A percentile compares a stretch with the other conserved stretches of the same genome.
These are phyloP conservation scores for Fusarium sp. DNA, from an alignment of 2,329 filamentous ascomycete genomes.

Conservation along the genomic window DNA sequence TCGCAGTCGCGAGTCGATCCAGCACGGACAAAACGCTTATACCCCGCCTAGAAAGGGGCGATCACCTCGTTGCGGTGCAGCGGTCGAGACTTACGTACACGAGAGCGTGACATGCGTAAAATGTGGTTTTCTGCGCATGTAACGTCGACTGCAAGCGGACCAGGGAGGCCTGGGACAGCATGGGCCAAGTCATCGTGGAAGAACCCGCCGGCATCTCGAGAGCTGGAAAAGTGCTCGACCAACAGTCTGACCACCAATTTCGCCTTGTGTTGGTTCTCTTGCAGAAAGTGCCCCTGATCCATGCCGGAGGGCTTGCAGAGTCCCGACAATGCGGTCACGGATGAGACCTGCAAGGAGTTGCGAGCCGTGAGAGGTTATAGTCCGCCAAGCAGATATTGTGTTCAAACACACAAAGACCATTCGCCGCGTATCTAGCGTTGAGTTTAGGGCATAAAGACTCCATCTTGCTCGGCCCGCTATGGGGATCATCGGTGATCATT, in stretches of 20 bases:
- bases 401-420: background rate
- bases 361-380: background rate
- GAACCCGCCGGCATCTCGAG: background rate
- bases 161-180: background rate
- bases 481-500: conserved; percentile 2
- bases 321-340: background rate
- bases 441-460: background rate
- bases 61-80: background rate
- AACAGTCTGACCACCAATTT: conserved; percentile 6
- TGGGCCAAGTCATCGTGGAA: background rate
- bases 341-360: background rate
- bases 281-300: background rate
- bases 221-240: background rate
- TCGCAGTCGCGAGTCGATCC: background rate
- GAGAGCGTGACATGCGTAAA: background rate
- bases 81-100: background rate
- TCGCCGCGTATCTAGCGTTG: background rate
- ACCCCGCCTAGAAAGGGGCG: background rate
- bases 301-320: background rate
- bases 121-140: background rate
- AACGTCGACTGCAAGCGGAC: background rate
- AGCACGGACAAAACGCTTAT: conserved; percentile 15
- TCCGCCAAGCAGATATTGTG: background rate
- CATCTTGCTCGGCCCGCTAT: background rate
- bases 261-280: conserved; percentile 3